Evolutionary conservation across 2,329 filamentous ascomycete species (phyloP), one percentile per base, ranked within the genome.

Genomic region (Exserohilum rostratum): DNA sequence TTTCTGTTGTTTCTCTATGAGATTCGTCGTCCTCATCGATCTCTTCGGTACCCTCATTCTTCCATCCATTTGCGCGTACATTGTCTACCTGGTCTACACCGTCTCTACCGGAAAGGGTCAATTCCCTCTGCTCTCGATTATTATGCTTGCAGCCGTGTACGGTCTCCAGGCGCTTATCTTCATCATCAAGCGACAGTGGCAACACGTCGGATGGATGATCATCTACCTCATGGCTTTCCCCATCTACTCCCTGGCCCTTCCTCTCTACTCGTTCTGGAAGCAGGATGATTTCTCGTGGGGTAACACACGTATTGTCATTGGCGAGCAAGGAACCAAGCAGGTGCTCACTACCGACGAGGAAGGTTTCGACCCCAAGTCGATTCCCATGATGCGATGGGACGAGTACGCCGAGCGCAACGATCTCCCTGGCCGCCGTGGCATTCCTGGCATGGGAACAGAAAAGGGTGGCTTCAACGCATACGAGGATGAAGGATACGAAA

Each of bases 251-350:
- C 90, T 99, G 68, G 73, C 96, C 60, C 84, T 99, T 11, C 95
- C 95, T 0, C 80, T 99, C 60, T 99, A 98, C 80, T 96, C 93
- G 0, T 99, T 99, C 88, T 99, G 95, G 95, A 96, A 97, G 78
- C 93, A 97, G 76, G 95, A 99, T 77, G 93, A 99, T 79, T 99
- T 99, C 83, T 88, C 88, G 2, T 99, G 95, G 95, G 95, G 95
- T 83, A 98, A 95, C 79, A 99, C 95, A 1, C 92, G 95, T 85
- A 87, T 99, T 62, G 95, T 99, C 64, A 90, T 98, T 63, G 93
- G 92, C 55, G 95, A 99, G 76, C 91, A 93, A 76, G 93, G 93
- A 60, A 85, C 85, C 72, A 96, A 96, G 80, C 87, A 96, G 71
- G 82, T 97, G n/a, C 83, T 99, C 48, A 92, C 92, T 0, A 86